phyloP scores from a whole-genome alignment of 2,329 filamentous ascomycete genomes.

The Phialophora macrospora region DNA sequence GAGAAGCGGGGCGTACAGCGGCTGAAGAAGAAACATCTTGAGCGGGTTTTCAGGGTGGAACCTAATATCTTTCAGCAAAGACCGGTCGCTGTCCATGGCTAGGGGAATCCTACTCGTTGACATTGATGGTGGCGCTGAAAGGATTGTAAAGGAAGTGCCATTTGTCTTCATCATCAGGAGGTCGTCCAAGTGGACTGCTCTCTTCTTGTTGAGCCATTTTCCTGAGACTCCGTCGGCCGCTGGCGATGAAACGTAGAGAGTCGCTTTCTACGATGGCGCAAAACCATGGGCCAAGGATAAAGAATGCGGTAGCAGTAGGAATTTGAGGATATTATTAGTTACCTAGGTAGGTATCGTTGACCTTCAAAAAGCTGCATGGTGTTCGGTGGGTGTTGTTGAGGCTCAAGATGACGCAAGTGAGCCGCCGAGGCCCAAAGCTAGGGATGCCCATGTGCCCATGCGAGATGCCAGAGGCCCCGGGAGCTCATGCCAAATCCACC shows the following conservation, averaged over 20 bases:
- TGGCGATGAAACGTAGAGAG: background rate
- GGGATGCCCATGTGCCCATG: background rate
- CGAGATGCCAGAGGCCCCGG: no score
- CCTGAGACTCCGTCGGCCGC: no score
- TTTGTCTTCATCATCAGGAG: slow-evolving; percentile 19
- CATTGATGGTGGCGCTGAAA: slow-evolving; percentile 31
- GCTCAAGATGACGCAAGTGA: slow-evolving; percentile 14
- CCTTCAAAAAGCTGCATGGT: background rate
- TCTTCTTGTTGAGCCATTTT: background rate
- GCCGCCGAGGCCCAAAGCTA: background rate
- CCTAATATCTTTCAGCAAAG: slow-evolving; percentile 20
- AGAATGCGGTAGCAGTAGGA: background rate
- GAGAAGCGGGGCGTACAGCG: slow-evolving; percentile 63
- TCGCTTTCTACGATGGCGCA: background rate
- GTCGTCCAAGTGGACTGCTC: background rate
- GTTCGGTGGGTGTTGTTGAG: no score
- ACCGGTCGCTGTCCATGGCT: background rate
- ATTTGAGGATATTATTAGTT: background rate
- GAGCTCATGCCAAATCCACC: background rate
- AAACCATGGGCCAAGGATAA: background rate
- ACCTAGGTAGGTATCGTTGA: background rate
- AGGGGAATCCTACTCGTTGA: slow-evolving; percentile 27
- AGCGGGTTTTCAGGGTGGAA: slow-evolving; percentile 41
- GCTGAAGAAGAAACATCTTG: slow-evolving; percentile 56
- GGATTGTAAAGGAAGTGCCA: slow-evolving; percentile 39